These are phyloP conservation scores for Phytopythium ostracodes DNA, from an alignment of 352 stramenopile species.

Conservation along the genomic window DNA sequence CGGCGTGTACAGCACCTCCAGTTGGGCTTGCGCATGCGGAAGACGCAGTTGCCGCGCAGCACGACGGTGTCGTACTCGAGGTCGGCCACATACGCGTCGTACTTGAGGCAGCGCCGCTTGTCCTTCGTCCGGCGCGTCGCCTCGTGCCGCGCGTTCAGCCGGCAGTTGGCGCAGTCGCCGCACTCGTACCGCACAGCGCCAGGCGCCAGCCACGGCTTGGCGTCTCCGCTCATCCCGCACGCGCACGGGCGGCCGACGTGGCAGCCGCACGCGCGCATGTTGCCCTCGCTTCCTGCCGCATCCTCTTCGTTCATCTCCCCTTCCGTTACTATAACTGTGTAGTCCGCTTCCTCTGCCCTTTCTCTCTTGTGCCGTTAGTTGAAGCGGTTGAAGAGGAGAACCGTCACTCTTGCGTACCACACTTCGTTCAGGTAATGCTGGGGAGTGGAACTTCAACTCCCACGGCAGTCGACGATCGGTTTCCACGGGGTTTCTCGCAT, in stretches of 20 bases:
- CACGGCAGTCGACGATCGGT: neutral
- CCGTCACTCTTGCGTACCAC: neutral
- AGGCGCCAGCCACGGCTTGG: neutral
- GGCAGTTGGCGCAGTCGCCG: slow-evolving; percentile 56
- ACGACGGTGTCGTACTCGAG: slow-evolving; percentile 35
- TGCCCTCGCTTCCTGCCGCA: slow-evolving; percentile 24
- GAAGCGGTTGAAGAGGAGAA: neutral
- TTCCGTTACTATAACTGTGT: neutral
- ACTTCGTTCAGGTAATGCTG: neutral
- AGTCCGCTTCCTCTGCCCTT: too few species aligned
- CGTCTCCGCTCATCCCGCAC: slow-evolving; percentile 42
- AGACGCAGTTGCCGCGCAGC: slow-evolving; percentile 32
- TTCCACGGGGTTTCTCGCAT: neutral
- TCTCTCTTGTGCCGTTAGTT: neutral
- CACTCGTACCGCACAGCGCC: slow-evolving; percentile 24
- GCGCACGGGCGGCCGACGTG: slow-evolving; percentile 51
- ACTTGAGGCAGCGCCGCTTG: slow-evolving; percentile 42
- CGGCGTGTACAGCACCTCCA: slow-evolving; percentile 62
- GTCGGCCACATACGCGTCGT: slow-evolving; percentile 34
- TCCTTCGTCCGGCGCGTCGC: slow-evolving; percentile 7
- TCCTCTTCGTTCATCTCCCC: slow-evolving; percentile 19
- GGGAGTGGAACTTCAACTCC: slow-evolving; percentile 5
- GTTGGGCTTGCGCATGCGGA: slow-evolving; percentile 54
- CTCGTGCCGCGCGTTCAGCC: slow-evolving; percentile 35
- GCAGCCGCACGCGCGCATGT: slow-evolving; percentile 62